Base-by-base conservation (phyloP, 257 asterid species). In the Thymus quinquecostatus region DNA sequence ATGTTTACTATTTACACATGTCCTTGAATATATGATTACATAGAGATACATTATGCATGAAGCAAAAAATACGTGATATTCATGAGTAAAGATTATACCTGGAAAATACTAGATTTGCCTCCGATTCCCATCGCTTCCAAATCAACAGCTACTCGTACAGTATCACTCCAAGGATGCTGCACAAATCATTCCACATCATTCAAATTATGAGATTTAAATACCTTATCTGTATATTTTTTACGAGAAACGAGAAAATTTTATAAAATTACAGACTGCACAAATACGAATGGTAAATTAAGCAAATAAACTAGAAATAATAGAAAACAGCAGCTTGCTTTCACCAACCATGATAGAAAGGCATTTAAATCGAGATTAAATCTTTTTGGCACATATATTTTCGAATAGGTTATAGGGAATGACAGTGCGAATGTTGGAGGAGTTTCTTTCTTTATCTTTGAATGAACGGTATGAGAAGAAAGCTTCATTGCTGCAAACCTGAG, bases 101-200 rank as follows among this genome's bases (percentile, higher is more conserved):
- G 98, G 84, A 95, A 95, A 57, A 95, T 82, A 74, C 88, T 79
- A 56, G 99, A 95, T 80, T 84, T 92, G 79, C 99, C 98, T 58
- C 99, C 99, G 60, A 86, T 79, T 49, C 99, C 99, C 93, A 92
- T 91, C 69, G 99, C 99, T 89, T 95, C 99, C 87, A 95, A 81
- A 82, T 92, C 98, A 73, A 95, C 64, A 80, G 99, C 99, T 75
- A 92, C 9, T 75, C 84, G 84, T 36, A 95, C 50, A 12, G 96
- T 79, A 78, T 89, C 96, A 57, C 93, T 91, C 99, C 99, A 95
- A 48, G 97, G 92, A 83, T 95, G 99, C 99, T 95, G 92, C 88
- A 75, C 10, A 41, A 71, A 72, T 68, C 60, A 75, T 49, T 70
- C 60, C 40, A 70, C 62, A 58, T n/a, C 60, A 41, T 47, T 66